Evolutionary conservation across 202 grass and related monocot species (phyloP).

Genomic region (Zoysia matrella): DNA sequence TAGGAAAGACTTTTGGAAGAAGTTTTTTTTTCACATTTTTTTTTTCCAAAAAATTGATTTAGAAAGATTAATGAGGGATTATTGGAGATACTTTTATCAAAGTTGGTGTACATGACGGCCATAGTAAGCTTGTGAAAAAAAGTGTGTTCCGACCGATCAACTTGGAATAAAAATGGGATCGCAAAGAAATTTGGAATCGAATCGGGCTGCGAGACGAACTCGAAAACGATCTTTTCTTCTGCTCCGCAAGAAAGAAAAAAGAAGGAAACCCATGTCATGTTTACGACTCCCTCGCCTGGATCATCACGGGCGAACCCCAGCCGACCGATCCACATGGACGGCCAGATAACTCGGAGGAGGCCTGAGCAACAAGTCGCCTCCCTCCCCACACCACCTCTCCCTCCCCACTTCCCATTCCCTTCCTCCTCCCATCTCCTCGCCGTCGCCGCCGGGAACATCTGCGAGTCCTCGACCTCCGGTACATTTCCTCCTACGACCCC

Average conservation of each 20-base stretch:
- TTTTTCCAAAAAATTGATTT: too few species aligned
- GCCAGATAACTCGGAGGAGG: slow-evolving; percentile 36
- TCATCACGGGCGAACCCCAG: background rate
- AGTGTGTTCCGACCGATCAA: background rate
- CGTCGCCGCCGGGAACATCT: slow-evolving; percentile 1
- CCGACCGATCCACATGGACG: slow-evolving; percentile 52
- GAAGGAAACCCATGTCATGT: background rate
- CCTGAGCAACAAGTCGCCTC: slow-evolving; percentile 29
- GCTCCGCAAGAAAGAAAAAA: slow-evolving; percentile 29
- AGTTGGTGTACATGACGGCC: too few species aligned
- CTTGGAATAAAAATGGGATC: background rate
- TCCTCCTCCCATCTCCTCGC: background rate
- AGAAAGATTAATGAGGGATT: too few species aligned
- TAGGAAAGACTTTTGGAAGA: too few species aligned
- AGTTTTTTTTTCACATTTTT: too few species aligned
- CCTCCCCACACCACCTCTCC: background rate
- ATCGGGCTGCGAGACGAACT: slow-evolving; percentile 4
- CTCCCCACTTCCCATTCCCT: background rate
- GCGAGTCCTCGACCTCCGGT: slow-evolving; percentile 41
- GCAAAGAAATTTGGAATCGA: background rate
- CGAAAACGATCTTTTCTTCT: slow-evolving; percentile 16
- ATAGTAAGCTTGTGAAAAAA: too few species aligned
- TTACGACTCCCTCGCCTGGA: background rate
- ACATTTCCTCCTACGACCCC: slow-evolving; percentile 19
- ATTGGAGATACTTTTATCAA: too few species aligned